phyloP scores from a whole-genome alignment of 345 rosid species.

The Trapa bicornis region DNA sequence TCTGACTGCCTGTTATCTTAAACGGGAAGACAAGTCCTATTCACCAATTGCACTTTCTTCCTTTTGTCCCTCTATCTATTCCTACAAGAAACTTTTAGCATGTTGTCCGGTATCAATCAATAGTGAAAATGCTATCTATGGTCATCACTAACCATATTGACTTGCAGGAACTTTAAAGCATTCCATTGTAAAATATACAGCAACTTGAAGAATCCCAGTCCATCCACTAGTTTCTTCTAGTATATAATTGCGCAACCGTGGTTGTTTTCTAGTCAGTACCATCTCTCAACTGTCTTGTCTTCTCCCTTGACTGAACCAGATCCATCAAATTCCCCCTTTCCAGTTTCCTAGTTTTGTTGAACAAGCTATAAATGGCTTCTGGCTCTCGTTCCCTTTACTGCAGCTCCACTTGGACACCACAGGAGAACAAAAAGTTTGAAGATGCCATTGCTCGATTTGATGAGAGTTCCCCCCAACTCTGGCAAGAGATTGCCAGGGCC shows the following conservation, averaged over 20 bases:
- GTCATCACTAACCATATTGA: too few species aligned
- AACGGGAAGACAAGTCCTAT: too few species aligned
- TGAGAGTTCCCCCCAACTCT: conserved; percentile 4
- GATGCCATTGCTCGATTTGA: conserved; percentile 8
- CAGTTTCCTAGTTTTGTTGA: neutral
- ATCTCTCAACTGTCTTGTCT: neutral
- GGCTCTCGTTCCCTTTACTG: neutral
- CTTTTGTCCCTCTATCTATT: neutral
- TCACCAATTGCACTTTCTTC: too few species aligned
- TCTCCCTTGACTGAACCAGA: too few species aligned
- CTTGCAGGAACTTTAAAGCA: neutral
- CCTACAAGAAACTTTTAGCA: too few species aligned
- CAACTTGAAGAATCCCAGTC: conserved; percentile 1
- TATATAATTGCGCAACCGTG: neutral
- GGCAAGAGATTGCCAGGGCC: conserved; percentile 8
- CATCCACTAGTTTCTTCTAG: neutral
- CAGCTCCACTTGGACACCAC: conserved; percentile 2
- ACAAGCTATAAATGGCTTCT: neutral
- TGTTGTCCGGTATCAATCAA: too few species aligned
- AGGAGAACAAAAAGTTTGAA: conserved; percentile 10
- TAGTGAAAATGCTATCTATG: too few species aligned
- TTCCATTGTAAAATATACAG: neutral
- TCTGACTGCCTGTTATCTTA: too few species aligned
- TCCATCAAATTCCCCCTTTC: too few species aligned
- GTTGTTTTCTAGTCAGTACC: neutral